Conservation (phyloP, 2,329 filamentous ascomycete genomes). For the Penicillium sp. region DNA sequence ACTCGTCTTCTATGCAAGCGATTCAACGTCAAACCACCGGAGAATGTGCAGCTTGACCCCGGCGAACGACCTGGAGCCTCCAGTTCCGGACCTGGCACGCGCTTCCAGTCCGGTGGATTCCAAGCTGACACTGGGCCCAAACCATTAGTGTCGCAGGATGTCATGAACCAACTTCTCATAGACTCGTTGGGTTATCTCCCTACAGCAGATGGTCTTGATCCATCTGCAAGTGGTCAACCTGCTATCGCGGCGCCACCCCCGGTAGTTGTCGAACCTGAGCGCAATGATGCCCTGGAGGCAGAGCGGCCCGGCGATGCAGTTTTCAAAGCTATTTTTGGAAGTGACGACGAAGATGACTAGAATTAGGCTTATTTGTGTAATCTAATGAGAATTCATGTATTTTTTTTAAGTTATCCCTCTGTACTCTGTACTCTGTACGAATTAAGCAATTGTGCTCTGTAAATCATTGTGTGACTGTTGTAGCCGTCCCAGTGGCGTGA, state of each 20-base stretch:
- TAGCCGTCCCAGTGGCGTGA: not conserved
- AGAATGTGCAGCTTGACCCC: slow-evolving; percentile 61
- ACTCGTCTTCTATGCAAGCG: slow-evolving; percentile 87
- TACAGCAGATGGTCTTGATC: slow-evolving; percentile 28
- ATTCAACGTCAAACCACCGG: slow-evolving; percentile 80
- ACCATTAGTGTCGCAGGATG: slow-evolving; percentile 55
- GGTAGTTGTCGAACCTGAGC: slow-evolving; percentile 63
- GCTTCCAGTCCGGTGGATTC: slow-evolving; percentile 36
- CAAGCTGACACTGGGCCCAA: slow-evolving; percentile 35
- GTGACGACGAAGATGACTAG: slow-evolving; percentile 69
- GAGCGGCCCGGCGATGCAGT: slow-evolving; percentile 75
- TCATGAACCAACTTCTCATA: slow-evolving; percentile 57
- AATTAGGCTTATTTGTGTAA: slow-evolving; percentile 2
- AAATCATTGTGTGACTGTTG: slow-evolving; percentile 1
- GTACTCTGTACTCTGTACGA: not conserved
- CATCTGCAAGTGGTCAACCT: slow-evolving; percentile 13
- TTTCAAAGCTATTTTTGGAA: slow-evolving; percentile 91
- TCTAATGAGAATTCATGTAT: not conserved
- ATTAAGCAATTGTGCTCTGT: not conserved
- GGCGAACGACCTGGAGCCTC: slow-evolving; percentile 40
- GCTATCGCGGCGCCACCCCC: slow-evolving; percentile 16
- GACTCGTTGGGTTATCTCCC: slow-evolving; percentile 33
- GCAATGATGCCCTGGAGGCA: slow-evolving; percentile 75
- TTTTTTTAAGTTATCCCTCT: not conserved
- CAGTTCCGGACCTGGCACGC: slow-evolving; percentile 22